Base-by-base conservation (phyloP, 257 asterid genomes). In the Scutellaria barbata region DNA sequence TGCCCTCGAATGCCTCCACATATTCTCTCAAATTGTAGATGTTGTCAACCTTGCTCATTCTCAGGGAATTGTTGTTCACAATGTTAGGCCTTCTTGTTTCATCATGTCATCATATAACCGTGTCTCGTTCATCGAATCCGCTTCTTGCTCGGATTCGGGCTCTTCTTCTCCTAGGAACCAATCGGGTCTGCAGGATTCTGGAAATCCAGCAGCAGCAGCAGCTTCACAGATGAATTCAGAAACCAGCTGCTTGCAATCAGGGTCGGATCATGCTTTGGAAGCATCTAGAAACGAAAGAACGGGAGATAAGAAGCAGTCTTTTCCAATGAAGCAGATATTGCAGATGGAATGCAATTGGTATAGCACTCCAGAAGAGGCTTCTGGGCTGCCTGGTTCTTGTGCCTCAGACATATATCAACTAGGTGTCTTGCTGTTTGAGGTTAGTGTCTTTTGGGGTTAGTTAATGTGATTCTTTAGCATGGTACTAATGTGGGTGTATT, bases 371-470 rank as follows among this genome's bases (percentile, higher is more conserved):
- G 99, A 95, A 73, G 97, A 95, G 81, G 77, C 60, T 66, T 70
- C 85, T 35, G 95, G 89, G 66, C 79, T 80, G 69, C 68, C 82
- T 61, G 63, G 74, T 70, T 74, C 89, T 60, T 88, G 89, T 80
- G 88, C 98, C 50, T 89, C 99, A 0, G 99, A 92, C 76, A 67
- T 89, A 72, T 95, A 92, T 83, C 93, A 92, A 14, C 97, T 95
- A 1, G 99, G 99, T 7, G 92, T 92, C 63, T 86, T 95, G 47
- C 96, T 95, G 59, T 95, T 95, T 81, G 99, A 95, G 98, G 99
- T 88, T 63, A 74, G 81, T 46, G 20, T 12, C 3, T 30, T 2
- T 30, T 30, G 35, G 35, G 5, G 35, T 30, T 4, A 2, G 5
- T 30, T 30, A 30, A 4, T 30, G 35, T 30, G 4, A 30, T 30